Evolutionary conservation across 805 yeast genomes (phyloP), one percentile per base, ranked within the genome.

Genomic region (Kluyveromyces aestuarii): DNA sequence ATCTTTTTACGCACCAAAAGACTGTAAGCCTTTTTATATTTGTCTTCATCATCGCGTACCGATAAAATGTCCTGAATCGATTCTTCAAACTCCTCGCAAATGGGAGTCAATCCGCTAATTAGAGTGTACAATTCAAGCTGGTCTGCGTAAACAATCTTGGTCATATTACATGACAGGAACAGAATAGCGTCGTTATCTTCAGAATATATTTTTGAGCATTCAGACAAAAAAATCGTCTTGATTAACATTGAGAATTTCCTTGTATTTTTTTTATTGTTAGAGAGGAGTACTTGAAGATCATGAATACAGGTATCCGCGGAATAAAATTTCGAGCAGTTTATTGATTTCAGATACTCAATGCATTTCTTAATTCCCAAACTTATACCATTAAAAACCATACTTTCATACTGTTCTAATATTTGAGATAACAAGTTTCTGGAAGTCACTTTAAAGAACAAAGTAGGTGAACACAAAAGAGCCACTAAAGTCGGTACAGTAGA

Each of bases 361-460:
- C 88, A 86, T 21, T 71, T 51, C 47, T 66, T 75, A 7, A 87
- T 58, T 0, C 91, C 93, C 49, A 81, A 85, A 2, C 72, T 62
- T 53, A 86, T 80, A 46, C 80, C 73, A 7, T 81, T 66, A 44
- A 84, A 90, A 19, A 86, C 76, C 58, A 88, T 71, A 1, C 87
- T 76, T 59, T 85, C 91, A 58, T 85, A 80, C 51, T 81, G 83
- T 18, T 76, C 82, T 55, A 75, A 79, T 2, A 87, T 56, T 8
- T 73, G 77, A 18, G 60, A 59, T 55, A 84, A 85, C 48, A 85
- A 65, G 0, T 70, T 72, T 1, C 69, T 49, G 0, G 89, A 87
- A 10, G 74, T 64, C 2, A 60, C 61, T 33, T 74, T 69, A 16
- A 84, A 71, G 10, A 63, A 59, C 3, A 59, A 60, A 16, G 69